Percentiles rank a stretch among this genome's conserved stretches.
Conservation (phyloP, 768 basidiomycete species). For the Rhodotorula graminis region DNA sequence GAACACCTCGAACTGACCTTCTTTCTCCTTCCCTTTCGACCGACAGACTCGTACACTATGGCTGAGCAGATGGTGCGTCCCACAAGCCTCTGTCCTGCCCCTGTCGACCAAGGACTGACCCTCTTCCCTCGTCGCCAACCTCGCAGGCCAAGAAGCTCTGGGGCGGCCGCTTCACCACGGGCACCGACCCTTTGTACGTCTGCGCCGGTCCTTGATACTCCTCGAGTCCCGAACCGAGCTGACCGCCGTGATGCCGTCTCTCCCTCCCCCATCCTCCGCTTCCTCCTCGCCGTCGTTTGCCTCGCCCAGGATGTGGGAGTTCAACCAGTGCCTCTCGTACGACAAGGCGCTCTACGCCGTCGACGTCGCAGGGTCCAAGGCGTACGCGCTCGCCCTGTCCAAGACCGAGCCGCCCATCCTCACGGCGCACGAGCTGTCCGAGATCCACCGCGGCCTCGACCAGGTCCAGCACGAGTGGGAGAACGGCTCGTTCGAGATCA, state of each 20-base stretch:
- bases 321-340: conserved; percentile 92
- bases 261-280: too few species aligned
- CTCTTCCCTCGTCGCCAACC: not conserved
- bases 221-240: not conserved
- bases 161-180: conserved; percentile 83
- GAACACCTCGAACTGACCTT: not conserved
- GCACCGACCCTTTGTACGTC: conserved; percentile 76
- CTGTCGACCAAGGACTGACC: not conserved
- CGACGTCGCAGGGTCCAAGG: conserved; percentile 90
- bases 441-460: conserved; percentile 63
- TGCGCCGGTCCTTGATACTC: too few species aligned
- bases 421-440: conserved; percentile 63
- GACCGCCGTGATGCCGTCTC: too few species aligned
- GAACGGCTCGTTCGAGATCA: conserved; percentile 65
- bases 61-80: conserved; percentile 34
- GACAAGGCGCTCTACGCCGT: conserved; percentile 89
- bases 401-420: conserved; percentile 66
- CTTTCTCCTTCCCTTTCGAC: accelerated
- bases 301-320: conserved; percentile 80
- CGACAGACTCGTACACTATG: not conserved
- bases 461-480: conserved; percentile 81
- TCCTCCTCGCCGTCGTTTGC: too few species aligned
- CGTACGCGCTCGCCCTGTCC: conserved; percentile 82
- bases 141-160: conserved; percentile 62
- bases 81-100: too few species aligned